A percentile compares a stretch with the other conserved stretches of the same genome.
phyloP scores from a whole-genome alignment of 2,329 filamentous ascomycete species.

The Meredithiella fracta region DNA sequence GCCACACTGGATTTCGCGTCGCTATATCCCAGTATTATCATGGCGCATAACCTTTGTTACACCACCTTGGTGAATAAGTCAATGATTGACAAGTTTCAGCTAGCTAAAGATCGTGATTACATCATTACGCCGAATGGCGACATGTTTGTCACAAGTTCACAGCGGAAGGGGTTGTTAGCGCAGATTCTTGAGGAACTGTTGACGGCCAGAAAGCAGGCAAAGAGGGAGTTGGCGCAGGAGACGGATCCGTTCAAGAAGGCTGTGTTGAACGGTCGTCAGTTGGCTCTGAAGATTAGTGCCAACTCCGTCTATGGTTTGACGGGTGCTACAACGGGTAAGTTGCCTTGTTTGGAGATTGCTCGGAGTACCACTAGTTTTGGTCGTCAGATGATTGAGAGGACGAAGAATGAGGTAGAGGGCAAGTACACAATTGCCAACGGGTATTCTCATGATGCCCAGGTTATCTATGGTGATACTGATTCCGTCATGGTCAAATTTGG shows the following conservation, averaged over 20 bases:
- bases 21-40: conserved; percentile 95
- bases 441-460: conserved; percentile 83
- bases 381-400: conserved; percentile 97
- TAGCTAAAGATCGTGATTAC: conserved; percentile 86
- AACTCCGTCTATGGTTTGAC: conserved; percentile 98
- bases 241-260: conserved; percentile 96
- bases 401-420: conserved; percentile 84
- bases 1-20: conserved; percentile 98
- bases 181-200: conserved; percentile 93
- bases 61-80: conserved; percentile 72
- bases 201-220: conserved; percentile 83
- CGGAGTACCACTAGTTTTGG: conserved; percentile 95
- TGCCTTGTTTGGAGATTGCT: conserved; percentile 87
- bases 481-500: conserved; percentile 99
- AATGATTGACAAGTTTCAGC: conserved; percentile 55
- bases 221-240: conserved; percentile 72
- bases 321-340: conserved; percentile 85
- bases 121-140: conserved; percentile 92
- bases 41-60: conserved; percentile 96
- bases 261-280: conserved; percentile 87
- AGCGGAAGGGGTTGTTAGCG: conserved; percentile 78
- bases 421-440: conserved; percentile 87
- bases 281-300: conserved; percentile 89
- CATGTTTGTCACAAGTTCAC: conserved; percentile 73
- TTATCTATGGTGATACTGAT: conserved; percentile 98